Evolutionary conservation across 371 early-diverging fungal genomes (phyloP).

Genomic region (Mortierella sp.): DNA sequence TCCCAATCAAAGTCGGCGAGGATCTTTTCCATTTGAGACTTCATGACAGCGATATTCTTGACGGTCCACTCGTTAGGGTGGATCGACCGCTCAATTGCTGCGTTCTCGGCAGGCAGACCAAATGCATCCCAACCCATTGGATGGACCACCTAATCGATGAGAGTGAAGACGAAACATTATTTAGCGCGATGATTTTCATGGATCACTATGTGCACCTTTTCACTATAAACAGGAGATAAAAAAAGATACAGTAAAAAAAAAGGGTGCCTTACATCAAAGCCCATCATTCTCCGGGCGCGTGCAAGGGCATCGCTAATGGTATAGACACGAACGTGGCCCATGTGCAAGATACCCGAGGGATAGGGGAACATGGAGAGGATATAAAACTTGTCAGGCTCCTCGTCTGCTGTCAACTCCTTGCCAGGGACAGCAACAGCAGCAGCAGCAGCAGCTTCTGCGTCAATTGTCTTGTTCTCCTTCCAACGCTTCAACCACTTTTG

Average conservation of each 20-base stretch:
- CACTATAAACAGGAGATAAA: neutral
- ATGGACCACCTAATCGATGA: slow-evolving; percentile 77
- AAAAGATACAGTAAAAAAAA: neutral
- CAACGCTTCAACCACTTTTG: slow-evolving; percentile 55
- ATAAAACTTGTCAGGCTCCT: slow-evolving; percentile 75
- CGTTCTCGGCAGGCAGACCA: slow-evolving; percentile 99
- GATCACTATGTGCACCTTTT: no score
- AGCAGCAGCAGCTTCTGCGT: slow-evolving; percentile 31
- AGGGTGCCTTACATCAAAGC: slow-evolving; percentile 68
- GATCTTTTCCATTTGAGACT: slow-evolving; percentile 81
- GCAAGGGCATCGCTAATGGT: slow-evolving; percentile 91
- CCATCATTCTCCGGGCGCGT: slow-evolving; percentile 82
- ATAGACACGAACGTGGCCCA: slow-evolving; percentile 97
- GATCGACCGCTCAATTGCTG: slow-evolving; percentile 90
- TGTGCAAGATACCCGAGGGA: slow-evolving; percentile 92
- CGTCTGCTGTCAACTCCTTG: neutral
- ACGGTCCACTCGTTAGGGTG: slow-evolving; percentile 90
- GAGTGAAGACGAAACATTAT: neutral
- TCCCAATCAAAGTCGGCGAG: slow-evolving; percentile 93
- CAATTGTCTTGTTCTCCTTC: slow-evolving; percentile 33
- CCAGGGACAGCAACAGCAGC: neutral
- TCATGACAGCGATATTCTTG: slow-evolving; percentile 86
- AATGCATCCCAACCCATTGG: slow-evolving; percentile 99
- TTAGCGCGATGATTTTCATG: neutral
- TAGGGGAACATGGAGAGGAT: slow-evolving; percentile 96